Base-by-base conservation (phyloP, 148 eudicot genomes). In the Pharnaceum exiguum region DNA sequence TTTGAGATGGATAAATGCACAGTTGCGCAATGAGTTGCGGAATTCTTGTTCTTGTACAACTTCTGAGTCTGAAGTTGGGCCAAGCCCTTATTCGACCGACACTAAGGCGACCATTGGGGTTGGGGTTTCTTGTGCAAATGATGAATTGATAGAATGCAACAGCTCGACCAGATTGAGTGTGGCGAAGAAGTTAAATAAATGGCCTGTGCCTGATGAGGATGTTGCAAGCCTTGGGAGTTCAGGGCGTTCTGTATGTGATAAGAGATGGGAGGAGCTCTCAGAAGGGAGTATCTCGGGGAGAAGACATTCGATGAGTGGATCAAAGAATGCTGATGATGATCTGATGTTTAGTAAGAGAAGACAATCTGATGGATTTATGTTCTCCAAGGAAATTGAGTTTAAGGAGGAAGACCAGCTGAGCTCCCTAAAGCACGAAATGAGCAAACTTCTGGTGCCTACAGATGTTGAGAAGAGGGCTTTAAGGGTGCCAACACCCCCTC, bases 401-500 rank as follows among this genome's bases (percentile, higher is more conserved):
- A 82, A 66, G 33, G 73, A 63, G 13, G 69, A 31, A 4, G 63
- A 73, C 26, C 46, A 47, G 28, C 47, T 57, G 24, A 65, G 53
- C 51, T 58, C 70, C 45, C 82, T 58, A 38, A 71, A 71, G 4
- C 62, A 49, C 11, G 75, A 65, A 50, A 30, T 33, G 38, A 66
- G 46, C 32, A 75, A 59, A 51, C 21, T 67, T 32, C 46, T 67
- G 28, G 68, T 73, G 27, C 76, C 75, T 25, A 55, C 42, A 25
- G 85, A 81, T 60, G 65, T 84, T 40, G 84, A 74, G 60, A 87
- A 76, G 59, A 61, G 91, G 66, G 80, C 80, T 8, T 69, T 84
- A 63, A 72, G 96, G 35, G 58, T 84, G 17, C 86, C 96, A n/a
- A 87, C 79, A 52, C 96, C 96, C 4, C 96, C 96, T 75, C 91